Evolutionary conservation across 768 basidiomycete genomes (phyloP), one percentile per base, ranked within the genome.

Genomic region (Pholiota molesta): DNA sequence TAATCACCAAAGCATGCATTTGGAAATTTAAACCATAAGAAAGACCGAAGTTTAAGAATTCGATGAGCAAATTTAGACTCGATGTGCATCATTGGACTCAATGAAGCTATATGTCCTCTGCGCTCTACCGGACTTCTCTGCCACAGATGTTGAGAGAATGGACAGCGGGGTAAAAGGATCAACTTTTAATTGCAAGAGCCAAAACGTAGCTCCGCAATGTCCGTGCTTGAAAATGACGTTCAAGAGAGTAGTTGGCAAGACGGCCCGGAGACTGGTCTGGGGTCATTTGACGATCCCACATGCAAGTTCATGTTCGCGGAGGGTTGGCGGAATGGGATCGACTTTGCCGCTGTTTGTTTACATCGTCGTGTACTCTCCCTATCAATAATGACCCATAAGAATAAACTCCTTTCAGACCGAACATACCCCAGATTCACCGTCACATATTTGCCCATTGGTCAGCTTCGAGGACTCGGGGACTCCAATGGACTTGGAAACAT

Each of bases 271-370:
- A n/a, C 51, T 55, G 35, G 42, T 55, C 16, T 26, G 45, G 45
- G 49, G 65, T 66, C 65, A 66, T 63, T 66, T 66, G 65, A 66
- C 56, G 57, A 52, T 37, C 31, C 39, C 62, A 66, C 62, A 63
- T 63, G 65, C 23, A 13, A 37, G 35, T 37, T n/a, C n/a, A n/a
- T n/a, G n/a, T n/a, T n/a, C n/a, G n/a, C n/a, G n/a, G n/a, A n/a
- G n/a, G n/a, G n/a, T n/a, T 35, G 35, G 40, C 17, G 40, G 40
- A 42, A 17, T 17, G 40, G 16, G 11, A 42, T 42, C 16, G 40
- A 16, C 35, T 37, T 37, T 37, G 35, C 35, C 14, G 35, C 35
- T 37, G 14, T 37, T 37, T 37, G 35, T 37, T 10, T 37, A 13
- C 35, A 2, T 26, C 4, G 26, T 26, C 26, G 26, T 26, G 26